Percentiles rank a stretch among this genome's conserved stretches.
Evolutionary conservation across 257 asterid genomes (phyloP).

Genomic region (Cynanchum wilfordii): DNA sequence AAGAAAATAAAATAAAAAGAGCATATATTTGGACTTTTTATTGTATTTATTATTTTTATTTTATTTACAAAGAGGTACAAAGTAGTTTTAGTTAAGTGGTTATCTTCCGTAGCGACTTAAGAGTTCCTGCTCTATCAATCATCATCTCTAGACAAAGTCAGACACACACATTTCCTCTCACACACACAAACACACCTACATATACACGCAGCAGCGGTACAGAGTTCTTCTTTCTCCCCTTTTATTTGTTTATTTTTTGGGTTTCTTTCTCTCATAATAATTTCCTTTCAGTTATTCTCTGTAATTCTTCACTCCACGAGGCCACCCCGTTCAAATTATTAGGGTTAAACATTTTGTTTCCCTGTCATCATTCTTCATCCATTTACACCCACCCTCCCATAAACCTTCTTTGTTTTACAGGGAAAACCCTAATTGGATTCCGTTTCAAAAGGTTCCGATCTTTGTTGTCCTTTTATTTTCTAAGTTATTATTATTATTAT

Average conservation of each 20-base stretch:
- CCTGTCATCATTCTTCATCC: not conserved
- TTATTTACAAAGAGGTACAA: too few species aligned
- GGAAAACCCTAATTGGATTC: not conserved
- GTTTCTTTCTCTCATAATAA: not conserved
- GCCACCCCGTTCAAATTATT: not conserved
- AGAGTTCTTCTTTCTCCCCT: not conserved
- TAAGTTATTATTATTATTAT: not conserved
- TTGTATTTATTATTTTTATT: too few species aligned
- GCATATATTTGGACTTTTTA: too few species aligned
- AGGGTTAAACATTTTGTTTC: not conserved
- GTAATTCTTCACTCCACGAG: not conserved
- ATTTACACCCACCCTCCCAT: not conserved
- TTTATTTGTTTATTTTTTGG: too few species aligned
- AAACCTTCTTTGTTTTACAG: not conserved
- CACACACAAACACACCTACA: not conserved
- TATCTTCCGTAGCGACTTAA: too few species aligned
- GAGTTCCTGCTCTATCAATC: not conserved
- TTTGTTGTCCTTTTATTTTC: not conserved
- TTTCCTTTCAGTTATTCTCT: not conserved
- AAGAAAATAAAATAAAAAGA: too few species aligned
- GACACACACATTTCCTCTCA: not conserved
- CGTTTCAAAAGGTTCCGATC: conserved; percentile 1
- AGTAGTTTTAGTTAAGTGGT: too few species aligned
- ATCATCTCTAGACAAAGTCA: not conserved
- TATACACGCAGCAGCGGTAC: not conserved